Base-by-base conservation (phyloP, 345 rosid species). In the Ceriops decandra region DNA sequence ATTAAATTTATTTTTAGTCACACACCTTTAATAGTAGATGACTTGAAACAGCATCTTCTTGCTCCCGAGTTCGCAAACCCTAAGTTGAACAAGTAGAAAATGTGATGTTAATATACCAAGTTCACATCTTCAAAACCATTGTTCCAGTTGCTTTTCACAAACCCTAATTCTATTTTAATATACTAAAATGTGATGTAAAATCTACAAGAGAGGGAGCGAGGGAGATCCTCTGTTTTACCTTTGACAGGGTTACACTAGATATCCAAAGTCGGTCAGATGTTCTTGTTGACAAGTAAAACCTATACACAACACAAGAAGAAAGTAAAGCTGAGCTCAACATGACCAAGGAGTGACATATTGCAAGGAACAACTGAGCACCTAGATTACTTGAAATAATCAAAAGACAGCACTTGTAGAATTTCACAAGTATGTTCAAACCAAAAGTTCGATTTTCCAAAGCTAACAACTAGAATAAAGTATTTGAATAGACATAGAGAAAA, bases 31-130 rank as follows among this genome's bases (percentile, higher is more conserved):
- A 82, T 53, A 91, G 64, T 56, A 83, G 42, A 66, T 74, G 77
- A 81, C 98, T 91, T 74, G 99, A 86, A 65, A 95, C 76, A 52
- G 79, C 79, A 62, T 95, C 97, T 82, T 91, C 97, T 71, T 91
- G 85, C 74, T 88, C 95, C 63, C 92, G 82, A 68, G 68, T 85
- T 64, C 97, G 79, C 80, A 85, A 51, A 54, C 87, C 89, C 36
- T 33, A 7, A 33, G 10, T 33, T 33, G 36, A 33, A 33, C 1
- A 2, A 33, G 36, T 33, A 33, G 9, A 33, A 33, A 33, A 33
- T 33, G 36, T 7, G 36, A 33, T 33, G 36, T 33, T 7, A 33
- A 33, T 33, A 33, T 33, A 33, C 8, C 10, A 0, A 33, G 10
- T 33, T 33, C 36, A 33, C 36, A 33, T 6, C 7, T 33, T 33